Base-by-base conservation (phyloP, 2,329 filamentous ascomycete species). In the Cordyceps cicadae region DNA sequence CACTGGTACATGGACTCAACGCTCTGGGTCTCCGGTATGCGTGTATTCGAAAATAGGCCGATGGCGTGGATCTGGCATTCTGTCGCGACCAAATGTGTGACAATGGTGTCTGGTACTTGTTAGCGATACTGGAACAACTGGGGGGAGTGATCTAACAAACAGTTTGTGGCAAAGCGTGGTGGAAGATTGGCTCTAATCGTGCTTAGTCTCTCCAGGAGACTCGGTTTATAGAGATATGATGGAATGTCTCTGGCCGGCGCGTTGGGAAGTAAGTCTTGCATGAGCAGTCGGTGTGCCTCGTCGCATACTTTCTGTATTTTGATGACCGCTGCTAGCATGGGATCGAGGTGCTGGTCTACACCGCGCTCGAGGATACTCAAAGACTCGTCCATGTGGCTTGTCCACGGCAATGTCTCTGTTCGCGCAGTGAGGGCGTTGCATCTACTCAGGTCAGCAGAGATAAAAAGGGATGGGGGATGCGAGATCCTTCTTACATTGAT, bases 361-460 rank as follows among this genome's bases (percentile, higher is more conserved):
- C 75, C 70, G 17, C 75, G 70, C 5, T 74, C 71, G 0, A 87
- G 70, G 1, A 75, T 64, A 5, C 75, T 69, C 1, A 87, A 71
- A 41, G 78, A 82, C 41, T 86, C 82, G 34, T 85, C 82, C 74
- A 87, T 79, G 56, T 84, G 78, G 1, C 78, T 65, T 0, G 79
- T 85, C 84, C 84, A 88, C 2, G 73, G 75, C 54, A 87, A 71
- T 2, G 76, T 66, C 57, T 85, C 81, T 54, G 77, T 74, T 51
- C 77, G 77, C 26, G 76, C 76, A 15, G 81, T 71, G 57, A 73
- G 78, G 3, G 67, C 71, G 53, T 72, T 68, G 60, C 70, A 69
- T 62, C 72, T 76, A 34, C 5, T 21, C 21, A 37, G 2, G 39
- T 66, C 4, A 68, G 68, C 11, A 15, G 11, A 5, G 45, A 11